A percentile compares a stretch with the other conserved stretches of the same genome.
phyloP scores from a whole-genome alignment of 768 basidiomycete species.

The Flagelloscypha sp. region DNA sequence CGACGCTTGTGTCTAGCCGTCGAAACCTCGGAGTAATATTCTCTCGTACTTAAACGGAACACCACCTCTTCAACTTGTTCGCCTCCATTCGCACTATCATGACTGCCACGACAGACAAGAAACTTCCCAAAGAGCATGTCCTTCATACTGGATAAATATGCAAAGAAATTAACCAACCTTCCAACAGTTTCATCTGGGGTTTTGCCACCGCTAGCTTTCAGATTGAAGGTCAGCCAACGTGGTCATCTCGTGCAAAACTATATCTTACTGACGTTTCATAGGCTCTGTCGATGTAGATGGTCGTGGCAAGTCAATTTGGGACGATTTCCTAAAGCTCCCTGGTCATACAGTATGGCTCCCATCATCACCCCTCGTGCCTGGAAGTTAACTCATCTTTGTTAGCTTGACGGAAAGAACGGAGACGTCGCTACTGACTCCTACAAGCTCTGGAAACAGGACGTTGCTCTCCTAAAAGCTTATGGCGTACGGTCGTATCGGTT shows the following conservation, averaged over 20 bases:
- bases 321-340: constrained; percentile 55
- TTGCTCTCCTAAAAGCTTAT: constrained; percentile 51
- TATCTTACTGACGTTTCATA: constrained; percentile 69
- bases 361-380: too few species aligned
- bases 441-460: constrained; percentile 58
- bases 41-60: too few species aligned
- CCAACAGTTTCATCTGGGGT: background rate
- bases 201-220: constrained; percentile 51
- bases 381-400: too few species aligned
- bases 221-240: constrained; percentile 51
- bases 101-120: too few species aligned
- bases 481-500: constrained; percentile 71
- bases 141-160: too few species aligned
- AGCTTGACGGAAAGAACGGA: constrained; percentile 54
- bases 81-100: too few species aligned
- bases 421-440: constrained; percentile 70
- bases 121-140: too few species aligned
- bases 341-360: too few species aligned
- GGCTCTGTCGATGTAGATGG: constrained; percentile 53
- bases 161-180: too few species aligned
- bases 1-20: too few species aligned
- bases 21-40: too few species aligned
- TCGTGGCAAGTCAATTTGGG: constrained; percentile 68
- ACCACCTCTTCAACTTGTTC: too few species aligned
- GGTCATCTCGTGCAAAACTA: constrained; percentile 4